Evolutionary conservation across 1,284 basidiomycete species (phyloP).

Genomic region (Porphyrellus sp.): DNA sequence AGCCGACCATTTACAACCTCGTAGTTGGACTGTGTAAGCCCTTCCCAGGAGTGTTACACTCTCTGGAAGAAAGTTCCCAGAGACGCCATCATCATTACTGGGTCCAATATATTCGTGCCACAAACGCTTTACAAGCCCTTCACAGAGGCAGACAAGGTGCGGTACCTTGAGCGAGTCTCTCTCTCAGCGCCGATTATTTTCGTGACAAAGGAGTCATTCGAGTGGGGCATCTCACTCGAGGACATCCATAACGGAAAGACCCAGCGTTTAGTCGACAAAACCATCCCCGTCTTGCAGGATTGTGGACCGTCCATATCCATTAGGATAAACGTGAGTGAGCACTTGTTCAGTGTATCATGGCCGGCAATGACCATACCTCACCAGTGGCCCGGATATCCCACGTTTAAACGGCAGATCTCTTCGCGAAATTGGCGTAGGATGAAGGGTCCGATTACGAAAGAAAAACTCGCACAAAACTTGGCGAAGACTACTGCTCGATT

Average conservation of each 20-base stretch:
- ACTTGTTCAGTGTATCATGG: neutral
- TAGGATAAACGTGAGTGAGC: constrained; percentile 52
- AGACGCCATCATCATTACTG: constrained; percentile 22
- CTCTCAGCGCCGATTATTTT: constrained; percentile 63
- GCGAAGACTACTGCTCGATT: constrained; percentile 56
- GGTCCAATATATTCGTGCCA: constrained; percentile 47
- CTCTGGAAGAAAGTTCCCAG: constrained; percentile 14
- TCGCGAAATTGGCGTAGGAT: constrained; percentile 68
- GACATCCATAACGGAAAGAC: constrained; percentile 45
- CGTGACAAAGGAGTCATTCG: constrained; percentile 45
- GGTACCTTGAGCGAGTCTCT: constrained; percentile 63
- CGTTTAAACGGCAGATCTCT: constrained; percentile 67
- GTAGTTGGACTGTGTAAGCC: constrained; percentile 1
- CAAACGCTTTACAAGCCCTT: constrained; percentile 66
- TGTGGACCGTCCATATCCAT: constrained; percentile 71
- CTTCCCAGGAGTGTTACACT: constrained; percentile 16
- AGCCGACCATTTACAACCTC: neutral
- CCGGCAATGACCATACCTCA: neutral
- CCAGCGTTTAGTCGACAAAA: constrained; percentile 42
- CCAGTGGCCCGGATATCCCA: constrained; percentile 72
- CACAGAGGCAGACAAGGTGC: constrained; percentile 62
- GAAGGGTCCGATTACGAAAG: constrained; percentile 61
- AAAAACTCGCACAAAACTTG: constrained; percentile 57
- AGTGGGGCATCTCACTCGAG: constrained; percentile 55
- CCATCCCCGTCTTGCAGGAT: constrained; percentile 56